Evolutionary conservation across 352 stramenopile genomes (phyloP).

Genomic region (Blastocystis sp.): DNA sequence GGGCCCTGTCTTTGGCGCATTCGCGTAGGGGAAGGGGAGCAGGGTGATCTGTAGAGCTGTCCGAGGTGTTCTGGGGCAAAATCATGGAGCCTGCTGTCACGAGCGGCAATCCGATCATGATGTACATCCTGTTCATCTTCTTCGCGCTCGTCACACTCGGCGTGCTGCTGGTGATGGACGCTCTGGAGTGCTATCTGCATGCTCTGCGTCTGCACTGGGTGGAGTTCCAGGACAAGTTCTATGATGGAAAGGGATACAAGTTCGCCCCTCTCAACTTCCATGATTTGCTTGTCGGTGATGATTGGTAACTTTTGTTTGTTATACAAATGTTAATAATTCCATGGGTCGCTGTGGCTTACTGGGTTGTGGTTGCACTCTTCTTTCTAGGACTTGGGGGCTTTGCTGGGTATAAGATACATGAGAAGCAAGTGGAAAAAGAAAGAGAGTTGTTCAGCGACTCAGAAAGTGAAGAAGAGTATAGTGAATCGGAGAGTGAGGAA

Average conservation of each 20-base stretch:
- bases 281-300: conserved; percentile 67
- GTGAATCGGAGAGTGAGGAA: conserved; percentile 5
- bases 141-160: conserved; percentile 89
- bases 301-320: conserved; percentile 57
- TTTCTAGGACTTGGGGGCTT: not conserved
- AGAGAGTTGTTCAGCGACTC: not conserved
- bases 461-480: not conserved
- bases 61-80: conserved; percentile 94
- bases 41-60: conserved; percentile 66
- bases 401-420: conserved; percentile 13
- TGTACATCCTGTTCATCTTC: conserved; percentile 84
- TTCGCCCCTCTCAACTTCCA: conserved; percentile 91
- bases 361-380: not conserved
- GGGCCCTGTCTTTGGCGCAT: conserved; percentile 94
- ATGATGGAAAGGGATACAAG: conserved; percentile 89
- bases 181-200: conserved; percentile 98
- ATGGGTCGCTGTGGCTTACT: not conserved
- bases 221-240: conserved; percentile 99
- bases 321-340: too few relatives aligned
- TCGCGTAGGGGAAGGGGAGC: conserved; percentile 69
- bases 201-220: conserved; percentile 97
- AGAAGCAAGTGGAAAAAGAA: not conserved
- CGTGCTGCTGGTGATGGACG: conserved; percentile 96
- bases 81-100: conserved; percentile 93
- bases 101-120: conserved; percentile 86